These are phyloP conservation scores for Globisporangium cystogenes DNA, from an alignment of 352 stramenopile species.

Conservation along the genomic window DNA sequence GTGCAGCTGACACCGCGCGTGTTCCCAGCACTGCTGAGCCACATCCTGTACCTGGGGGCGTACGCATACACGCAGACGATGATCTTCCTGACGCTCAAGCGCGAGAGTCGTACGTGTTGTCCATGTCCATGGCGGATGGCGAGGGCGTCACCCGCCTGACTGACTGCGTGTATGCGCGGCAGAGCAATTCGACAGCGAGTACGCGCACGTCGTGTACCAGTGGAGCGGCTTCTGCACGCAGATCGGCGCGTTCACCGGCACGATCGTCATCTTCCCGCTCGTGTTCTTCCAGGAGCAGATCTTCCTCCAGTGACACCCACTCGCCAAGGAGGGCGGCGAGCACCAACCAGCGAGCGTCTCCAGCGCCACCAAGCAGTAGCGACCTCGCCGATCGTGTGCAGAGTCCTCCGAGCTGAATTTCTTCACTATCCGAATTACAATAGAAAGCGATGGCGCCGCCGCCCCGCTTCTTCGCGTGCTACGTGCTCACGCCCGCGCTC, in stretches of 20 bases:
- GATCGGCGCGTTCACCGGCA: slow-evolving; percentile 54
- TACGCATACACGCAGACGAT: slow-evolving; percentile 75
- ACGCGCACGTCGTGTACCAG: slow-evolving; percentile 51
- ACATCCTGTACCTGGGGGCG: slow-evolving; percentile 47
- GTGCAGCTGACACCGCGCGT: no score
- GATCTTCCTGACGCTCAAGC: slow-evolving; percentile 66
- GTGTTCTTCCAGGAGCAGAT: slow-evolving; percentile 52
- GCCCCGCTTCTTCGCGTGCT: slow-evolving; percentile 64
- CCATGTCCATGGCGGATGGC: no score
- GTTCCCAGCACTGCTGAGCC: slow-evolving; percentile 26
- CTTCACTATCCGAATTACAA: background rate
- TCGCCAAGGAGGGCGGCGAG: no score
- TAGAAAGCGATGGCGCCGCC: no score
- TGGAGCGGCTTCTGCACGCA: slow-evolving; percentile 66
- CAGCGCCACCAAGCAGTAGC: no score
- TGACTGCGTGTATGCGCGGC: no score
- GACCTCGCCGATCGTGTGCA: no score
- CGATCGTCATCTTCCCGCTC: slow-evolving; percentile 57
- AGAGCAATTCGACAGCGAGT: slow-evolving; percentile 26
- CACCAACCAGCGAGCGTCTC: no score
- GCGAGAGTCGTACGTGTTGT: slow-evolving; percentile 24
- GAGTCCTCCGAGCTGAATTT: no score
- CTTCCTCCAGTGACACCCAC: slow-evolving; percentile 23
- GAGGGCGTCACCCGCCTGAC: background rate
- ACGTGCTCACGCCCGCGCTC: slow-evolving; percentile 57